Percentiles rank a stretch among this genome's conserved stretches.
Evolutionary conservation across 108 stramenopile genomes (phyloP).

Genomic region (Nannochloropsis salina): DNA sequence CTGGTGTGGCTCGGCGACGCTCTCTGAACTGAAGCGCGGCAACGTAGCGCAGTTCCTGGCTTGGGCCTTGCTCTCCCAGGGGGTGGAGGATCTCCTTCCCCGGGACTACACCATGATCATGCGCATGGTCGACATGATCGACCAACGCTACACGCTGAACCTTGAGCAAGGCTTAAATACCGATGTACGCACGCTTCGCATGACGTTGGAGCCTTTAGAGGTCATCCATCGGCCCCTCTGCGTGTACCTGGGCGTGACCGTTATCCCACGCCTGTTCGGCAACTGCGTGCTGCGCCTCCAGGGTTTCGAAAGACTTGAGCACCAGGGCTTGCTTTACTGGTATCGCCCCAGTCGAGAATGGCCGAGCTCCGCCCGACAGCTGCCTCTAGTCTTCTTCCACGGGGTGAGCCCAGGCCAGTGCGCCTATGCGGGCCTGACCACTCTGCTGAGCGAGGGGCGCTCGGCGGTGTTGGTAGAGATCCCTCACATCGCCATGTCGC

Average conservation of each 20-base stretch:
- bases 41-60: background rate
- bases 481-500: slow-evolving; percentile 9
- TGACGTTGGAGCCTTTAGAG: slow-evolving; percentile 4
- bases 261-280: background rate
- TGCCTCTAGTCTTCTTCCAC: background rate
- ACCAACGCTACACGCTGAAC: background rate
- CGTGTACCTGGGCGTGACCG: background rate
- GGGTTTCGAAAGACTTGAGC: background rate
- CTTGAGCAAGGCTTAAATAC: background rate
- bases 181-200: background rate
- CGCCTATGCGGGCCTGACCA: background rate
- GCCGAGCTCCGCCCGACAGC: background rate
- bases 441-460: slow-evolving; percentile 19
- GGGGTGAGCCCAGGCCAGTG: background rate
- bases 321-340: background rate
- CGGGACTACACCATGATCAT: slow-evolving; percentile 11
- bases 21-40: background rate
- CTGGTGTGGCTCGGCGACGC: slow-evolving; percentile 5
- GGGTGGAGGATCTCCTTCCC: background rate
- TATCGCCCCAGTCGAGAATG: background rate
- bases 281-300: slow-evolving; percentile 12
- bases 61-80: background rate
- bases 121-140: slow-evolving; percentile 17
- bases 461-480: slow-evolving; percentile 6
- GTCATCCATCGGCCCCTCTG: slow-evolving; percentile 13